Evolutionary conservation across 768 basidiomycete species (phyloP).

Genomic region (Podaxis carcinomalis): DNA sequence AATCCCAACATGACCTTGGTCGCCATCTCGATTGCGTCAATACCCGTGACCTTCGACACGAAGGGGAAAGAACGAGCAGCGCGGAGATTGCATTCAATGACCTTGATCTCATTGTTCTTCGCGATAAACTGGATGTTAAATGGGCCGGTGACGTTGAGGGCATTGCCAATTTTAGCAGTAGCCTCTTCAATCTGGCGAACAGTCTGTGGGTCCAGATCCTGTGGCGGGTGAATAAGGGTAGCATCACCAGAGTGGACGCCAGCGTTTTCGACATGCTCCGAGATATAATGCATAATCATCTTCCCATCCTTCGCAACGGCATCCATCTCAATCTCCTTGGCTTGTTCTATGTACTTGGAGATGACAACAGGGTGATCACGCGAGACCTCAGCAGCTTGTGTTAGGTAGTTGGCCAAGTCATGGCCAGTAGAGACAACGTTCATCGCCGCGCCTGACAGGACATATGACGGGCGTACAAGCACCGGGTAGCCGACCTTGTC

Average conservation of each 20-base stretch:
- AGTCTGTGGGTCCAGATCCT: slow-evolving; percentile 96
- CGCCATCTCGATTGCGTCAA: slow-evolving; percentile 98
- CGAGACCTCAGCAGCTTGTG: slow-evolving; percentile 94
- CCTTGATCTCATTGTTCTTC: slow-evolving; percentile 99
- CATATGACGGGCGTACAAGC: slow-evolving; percentile 95
- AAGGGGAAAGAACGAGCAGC: slow-evolving; percentile 98
- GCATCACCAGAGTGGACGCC: slow-evolving; percentile 99
- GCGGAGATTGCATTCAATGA: slow-evolving; percentile 98
- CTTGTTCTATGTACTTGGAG: slow-evolving; percentile 98
- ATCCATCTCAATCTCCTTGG: slow-evolving; percentile 99
- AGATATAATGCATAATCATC: slow-evolving; percentile 99
- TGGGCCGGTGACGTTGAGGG: slow-evolving; percentile 95
- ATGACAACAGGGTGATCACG: slow-evolving; percentile 90
- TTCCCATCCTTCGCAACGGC: slow-evolving; percentile 96
- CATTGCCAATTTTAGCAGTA: slow-evolving; percentile 95
- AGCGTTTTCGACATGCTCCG: slow-evolving; percentile 98
- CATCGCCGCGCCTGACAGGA: slow-evolving; percentile 99
- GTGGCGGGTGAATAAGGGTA: slow-evolving; percentile 95
- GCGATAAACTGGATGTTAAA: slow-evolving; percentile 99
- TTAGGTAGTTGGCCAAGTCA: slow-evolving; percentile 88
- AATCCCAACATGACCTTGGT: slow-evolving; percentile 97
- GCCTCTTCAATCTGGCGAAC: slow-evolving; percentile 96
- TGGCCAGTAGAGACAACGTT: slow-evolving; percentile 95
- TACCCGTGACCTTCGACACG: slow-evolving; percentile 96
- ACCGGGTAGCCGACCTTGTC: slow-evolving; percentile 93